Conservation (phyloP, 164 flowering plant genomes). For the Umbellularia californica region DNA sequence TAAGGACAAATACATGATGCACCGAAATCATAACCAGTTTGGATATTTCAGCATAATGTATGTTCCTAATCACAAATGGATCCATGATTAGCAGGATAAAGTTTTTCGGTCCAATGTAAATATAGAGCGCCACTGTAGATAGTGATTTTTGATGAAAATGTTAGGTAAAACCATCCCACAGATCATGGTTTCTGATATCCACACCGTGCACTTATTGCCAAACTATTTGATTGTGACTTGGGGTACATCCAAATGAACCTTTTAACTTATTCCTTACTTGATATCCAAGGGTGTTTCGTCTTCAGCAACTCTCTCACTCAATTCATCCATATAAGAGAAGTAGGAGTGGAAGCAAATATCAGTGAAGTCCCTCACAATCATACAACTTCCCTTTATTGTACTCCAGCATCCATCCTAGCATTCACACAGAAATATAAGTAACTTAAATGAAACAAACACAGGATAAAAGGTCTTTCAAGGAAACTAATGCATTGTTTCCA, state of each 20-base stretch:
- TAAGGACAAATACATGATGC: too few species aligned
- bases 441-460: neutral
- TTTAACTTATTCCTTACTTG: conserved; percentile 31
- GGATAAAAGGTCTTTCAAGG: neutral
- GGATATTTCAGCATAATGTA: too few species aligned
- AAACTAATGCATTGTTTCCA: neutral
- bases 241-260: neutral
- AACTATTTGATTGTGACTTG: neutral
- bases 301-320: conserved; percentile 44
- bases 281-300: conserved; percentile 61
- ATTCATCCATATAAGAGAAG: conserved; percentile 91
- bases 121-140: too few species aligned
- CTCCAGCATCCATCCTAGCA: conserved; percentile 77
- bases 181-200: too few species aligned
- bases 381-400: conserved; percentile 66
- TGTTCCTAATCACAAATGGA: too few species aligned
- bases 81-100: neutral
- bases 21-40: neutral
- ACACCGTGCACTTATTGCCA: neutral
- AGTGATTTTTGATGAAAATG: too few species aligned
- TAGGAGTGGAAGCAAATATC: conserved; percentile 94
- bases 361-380: conserved; percentile 67
- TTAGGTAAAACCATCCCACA: too few species aligned
- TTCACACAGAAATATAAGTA: neutral
- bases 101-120: neutral